phyloP scores from a whole-genome alignment of 352 stramenopile genomes.

The Pythium brachiatum region DNA sequence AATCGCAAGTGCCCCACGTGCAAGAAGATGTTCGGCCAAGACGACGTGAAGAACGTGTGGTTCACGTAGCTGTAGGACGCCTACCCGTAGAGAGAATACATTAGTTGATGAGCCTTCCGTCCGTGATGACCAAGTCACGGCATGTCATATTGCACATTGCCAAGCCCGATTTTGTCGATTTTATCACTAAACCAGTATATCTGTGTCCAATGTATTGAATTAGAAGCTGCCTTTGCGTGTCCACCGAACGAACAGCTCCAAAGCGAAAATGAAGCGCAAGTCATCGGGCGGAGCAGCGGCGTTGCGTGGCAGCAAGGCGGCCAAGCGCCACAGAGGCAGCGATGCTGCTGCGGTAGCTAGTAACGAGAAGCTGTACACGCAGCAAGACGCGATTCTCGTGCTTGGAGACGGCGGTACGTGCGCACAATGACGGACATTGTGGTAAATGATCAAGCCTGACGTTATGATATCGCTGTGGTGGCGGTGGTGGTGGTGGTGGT shows the following conservation, averaged over 20 bases:
- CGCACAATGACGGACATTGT: background rate
- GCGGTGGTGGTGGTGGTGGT: too few relatives aligned
- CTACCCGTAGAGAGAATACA: background rate
- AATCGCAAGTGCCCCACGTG: slow-evolving; percentile 89
- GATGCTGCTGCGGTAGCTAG: slow-evolving; percentile 1
- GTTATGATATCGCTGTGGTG: background rate
- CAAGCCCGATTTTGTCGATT: background rate
- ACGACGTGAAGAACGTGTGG: slow-evolving; percentile 85
- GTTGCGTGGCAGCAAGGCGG: slow-evolving; percentile 11
- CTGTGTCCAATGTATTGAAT: background rate
- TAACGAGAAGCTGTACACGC: slow-evolving; percentile 43
- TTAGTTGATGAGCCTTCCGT: too few relatives aligned
- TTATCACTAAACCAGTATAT: slow-evolving; percentile 15
- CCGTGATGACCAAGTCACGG: too few relatives aligned
- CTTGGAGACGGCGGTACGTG: slow-evolving; percentile 70
- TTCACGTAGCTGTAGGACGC: slow-evolving; percentile 50
- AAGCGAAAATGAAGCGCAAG: slow-evolving; percentile 36
- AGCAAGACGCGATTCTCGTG: slow-evolving; percentile 61
- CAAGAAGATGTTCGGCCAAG: slow-evolving; percentile 90
- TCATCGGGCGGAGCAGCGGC: slow-evolving; percentile 19
- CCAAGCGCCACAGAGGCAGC: slow-evolving; percentile 31
- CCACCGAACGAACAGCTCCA: slow-evolving; percentile 11
- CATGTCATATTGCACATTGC: background rate
- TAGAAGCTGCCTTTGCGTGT: background rate
- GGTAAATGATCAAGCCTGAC: background rate